Evolutionary conservation across 208 protist species (phyloP).

Genomic region (Leishmania turanica): DNA sequence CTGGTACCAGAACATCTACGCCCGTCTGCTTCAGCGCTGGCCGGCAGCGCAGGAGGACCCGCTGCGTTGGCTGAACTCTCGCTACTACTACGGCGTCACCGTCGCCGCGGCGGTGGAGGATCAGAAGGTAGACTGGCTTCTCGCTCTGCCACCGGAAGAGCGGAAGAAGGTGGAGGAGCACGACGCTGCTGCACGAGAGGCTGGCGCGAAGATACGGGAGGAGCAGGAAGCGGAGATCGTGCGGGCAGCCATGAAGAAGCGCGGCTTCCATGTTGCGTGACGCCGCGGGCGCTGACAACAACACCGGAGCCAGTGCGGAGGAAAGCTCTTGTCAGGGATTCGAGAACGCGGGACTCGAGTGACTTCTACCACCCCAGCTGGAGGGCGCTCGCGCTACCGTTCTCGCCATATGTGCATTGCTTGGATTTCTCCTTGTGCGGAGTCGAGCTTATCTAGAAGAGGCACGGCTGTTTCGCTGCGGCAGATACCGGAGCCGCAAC

Average conservation of each 20-base stretch:
- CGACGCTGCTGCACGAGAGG: conserved; percentile 15
- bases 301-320: not conserved
- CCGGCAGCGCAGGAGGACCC: conserved; percentile 12
- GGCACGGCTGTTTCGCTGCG: not conserved
- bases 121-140: conserved; percentile 41
- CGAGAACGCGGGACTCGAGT: not conserved
- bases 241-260: conserved; percentile 13
- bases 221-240: conserved; percentile 24
- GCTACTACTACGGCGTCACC: conserved; percentile 54
- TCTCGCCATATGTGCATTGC: not conserved
- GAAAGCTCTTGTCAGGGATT: not conserved
- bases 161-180: conserved; percentile 29
- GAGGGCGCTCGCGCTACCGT: no score
- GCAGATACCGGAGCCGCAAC: not conserved
- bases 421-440: not conserved
- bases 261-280: conserved; percentile 7
- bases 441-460: not conserved
- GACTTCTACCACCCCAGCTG: not conserved
- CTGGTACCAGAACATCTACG: conserved; percentile 28
- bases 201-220: conserved; percentile 17
- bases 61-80: conserved; percentile 32
- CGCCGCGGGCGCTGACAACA: not conserved
- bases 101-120: conserved; percentile 46
- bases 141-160: conserved; percentile 40
- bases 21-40: conserved; percentile 28